These are phyloP conservation scores for Lasiodiplodia sp. DNA, from an alignment of 2,329 filamentous ascomycete species.

Conservation along the genomic window DNA sequence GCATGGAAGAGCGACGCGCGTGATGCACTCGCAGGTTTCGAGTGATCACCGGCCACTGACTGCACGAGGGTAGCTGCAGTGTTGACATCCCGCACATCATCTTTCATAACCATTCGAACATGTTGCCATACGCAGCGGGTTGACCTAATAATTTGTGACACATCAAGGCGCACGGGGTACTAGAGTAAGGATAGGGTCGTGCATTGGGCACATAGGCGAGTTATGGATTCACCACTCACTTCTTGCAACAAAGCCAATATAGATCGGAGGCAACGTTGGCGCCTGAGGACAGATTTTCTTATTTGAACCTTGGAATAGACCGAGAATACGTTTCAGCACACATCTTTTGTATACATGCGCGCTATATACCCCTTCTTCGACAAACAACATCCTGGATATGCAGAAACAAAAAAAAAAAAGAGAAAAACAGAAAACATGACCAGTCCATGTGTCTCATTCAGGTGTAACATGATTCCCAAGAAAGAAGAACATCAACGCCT, in stretches of 20 bases:
- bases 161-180: neutral
- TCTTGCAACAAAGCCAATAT: neutral
- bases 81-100: neutral
- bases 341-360: conserved; percentile 1
- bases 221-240: neutral
- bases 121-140: neutral
- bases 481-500: conserved; percentile 1
- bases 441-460: neutral
- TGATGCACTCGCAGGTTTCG: neutral
- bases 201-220: neutral
- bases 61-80: neutral
- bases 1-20: conserved; percentile 26
- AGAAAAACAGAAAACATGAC: neutral
- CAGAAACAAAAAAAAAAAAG: neutral
- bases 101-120: neutral
- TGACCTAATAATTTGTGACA: neutral
- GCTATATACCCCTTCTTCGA: conserved; percentile 7
- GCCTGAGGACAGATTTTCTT: neutral
- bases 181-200: neutral
- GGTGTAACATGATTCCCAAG: neutral
- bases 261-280: neutral
- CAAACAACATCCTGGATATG: neutral
- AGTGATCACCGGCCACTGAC: neutral
- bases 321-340: conserved; percentile 5
- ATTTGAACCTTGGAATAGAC: neutral